phyloP scores from a whole-genome alignment of 306 rosid genomes.

The Casuarina cunninghamiana region DNA sequence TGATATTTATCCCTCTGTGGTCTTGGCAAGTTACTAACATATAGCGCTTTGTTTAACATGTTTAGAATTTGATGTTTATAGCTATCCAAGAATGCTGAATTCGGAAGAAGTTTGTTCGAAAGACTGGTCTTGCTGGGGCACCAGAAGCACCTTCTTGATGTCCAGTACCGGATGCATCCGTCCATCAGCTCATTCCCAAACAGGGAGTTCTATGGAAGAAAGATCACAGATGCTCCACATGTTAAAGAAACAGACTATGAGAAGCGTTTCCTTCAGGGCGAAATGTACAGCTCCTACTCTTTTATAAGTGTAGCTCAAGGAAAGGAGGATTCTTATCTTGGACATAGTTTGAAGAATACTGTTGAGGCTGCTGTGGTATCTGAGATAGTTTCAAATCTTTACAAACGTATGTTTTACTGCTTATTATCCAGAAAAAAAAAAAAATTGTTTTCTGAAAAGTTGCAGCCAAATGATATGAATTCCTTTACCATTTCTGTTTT shows the following conservation, averaged over 20 bases:
- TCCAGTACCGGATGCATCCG: slow-evolving; percentile 56
- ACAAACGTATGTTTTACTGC: slow-evolving; percentile 35
- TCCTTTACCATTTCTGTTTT: not conserved
- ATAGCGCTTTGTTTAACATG: not conserved
- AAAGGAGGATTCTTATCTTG: slow-evolving; percentile 31
- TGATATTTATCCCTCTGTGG: not conserved
- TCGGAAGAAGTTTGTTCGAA: slow-evolving; percentile 51
- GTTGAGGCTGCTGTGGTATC: slow-evolving; percentile 48
- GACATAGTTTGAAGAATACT: slow-evolving; percentile 37
- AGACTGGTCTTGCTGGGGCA: slow-evolving; percentile 38
- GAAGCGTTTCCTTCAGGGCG: slow-evolving; percentile 24
- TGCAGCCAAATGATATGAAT: not conserved
- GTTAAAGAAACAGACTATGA: slow-evolving; percentile 22
- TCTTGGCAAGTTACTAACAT: not conserved
- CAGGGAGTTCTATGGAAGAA: slow-evolving; percentile 33
- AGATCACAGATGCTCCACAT: slow-evolving; percentile 29
- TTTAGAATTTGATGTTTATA: not conserved
- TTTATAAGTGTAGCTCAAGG: slow-evolving; percentile 40
- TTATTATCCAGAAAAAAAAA: not conserved
- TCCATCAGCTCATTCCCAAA: slow-evolving; percentile 43
- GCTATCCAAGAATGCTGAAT: slow-evolving; percentile 37
- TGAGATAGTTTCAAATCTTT: slow-evolving; percentile 46
- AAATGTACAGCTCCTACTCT: slow-evolving; percentile 36
- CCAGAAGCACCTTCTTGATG: slow-evolving; percentile 34
- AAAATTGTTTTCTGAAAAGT: not conserved